Conservation (phyloP, 1,284 basidiomycete species). For the Neonothopanus nambi region DNA sequence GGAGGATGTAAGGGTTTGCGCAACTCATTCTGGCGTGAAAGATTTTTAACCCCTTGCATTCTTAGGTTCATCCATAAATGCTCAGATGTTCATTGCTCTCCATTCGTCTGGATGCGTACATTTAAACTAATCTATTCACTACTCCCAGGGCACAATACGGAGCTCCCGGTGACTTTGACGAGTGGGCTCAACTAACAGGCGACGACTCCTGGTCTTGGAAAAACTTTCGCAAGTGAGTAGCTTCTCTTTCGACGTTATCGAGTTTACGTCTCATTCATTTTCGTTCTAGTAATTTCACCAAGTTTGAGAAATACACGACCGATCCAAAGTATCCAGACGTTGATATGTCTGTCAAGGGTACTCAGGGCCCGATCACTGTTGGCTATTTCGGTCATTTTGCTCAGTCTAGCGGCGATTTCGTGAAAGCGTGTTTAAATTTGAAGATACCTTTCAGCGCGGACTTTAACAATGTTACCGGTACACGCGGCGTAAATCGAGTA, state of each 20-base stretch:
- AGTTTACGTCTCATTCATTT: not conserved
- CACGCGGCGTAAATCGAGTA: slow-evolving; percentile 54
- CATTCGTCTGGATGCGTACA: not conserved
- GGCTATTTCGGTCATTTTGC: slow-evolving; percentile 42
- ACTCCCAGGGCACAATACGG: slow-evolving; percentile 61
- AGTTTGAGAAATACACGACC: slow-evolving; percentile 57
- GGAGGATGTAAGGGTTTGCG: slow-evolving; percentile 58
- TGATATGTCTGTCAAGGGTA: slow-evolving; percentile 45
- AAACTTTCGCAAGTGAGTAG: slow-evolving; percentile 46
- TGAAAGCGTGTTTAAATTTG: slow-evolving; percentile 44
- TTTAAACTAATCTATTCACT: not conserved
- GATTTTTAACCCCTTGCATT: not conserved
- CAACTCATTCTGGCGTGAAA: not conserved
- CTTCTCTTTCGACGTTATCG: not conserved
- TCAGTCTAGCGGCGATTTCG: slow-evolving; percentile 39
- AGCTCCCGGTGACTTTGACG: slow-evolving; percentile 67
- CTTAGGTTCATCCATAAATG: slow-evolving; percentile 65
- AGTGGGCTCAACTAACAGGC: slow-evolving; percentile 57
- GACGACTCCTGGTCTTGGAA: slow-evolving; percentile 65
- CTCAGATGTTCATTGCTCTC: slow-evolving; percentile 49
- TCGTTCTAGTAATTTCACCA: slow-evolving; percentile 52
- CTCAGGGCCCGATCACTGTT: slow-evolving; percentile 49
- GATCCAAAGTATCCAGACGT: slow-evolving; percentile 48
- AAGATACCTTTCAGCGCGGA: slow-evolving; percentile 52
- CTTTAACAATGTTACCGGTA: slow-evolving; percentile 51